phyloP scores from a whole-genome alignment of 2,329 filamentous ascomycete genomes.

The Xylaria sp. region DNA sequence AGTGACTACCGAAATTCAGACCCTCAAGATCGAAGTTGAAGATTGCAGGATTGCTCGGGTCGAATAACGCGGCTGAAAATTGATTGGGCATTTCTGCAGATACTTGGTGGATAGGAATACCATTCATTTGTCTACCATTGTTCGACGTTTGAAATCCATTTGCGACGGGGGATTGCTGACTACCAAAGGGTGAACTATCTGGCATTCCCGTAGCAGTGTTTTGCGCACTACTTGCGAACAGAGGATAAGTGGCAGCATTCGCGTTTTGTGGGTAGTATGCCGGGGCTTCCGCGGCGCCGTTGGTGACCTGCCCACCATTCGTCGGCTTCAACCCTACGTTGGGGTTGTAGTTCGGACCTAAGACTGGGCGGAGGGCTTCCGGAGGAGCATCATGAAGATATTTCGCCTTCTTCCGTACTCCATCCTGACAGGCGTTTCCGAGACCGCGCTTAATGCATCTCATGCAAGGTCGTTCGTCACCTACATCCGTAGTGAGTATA shows the following conservation, averaged over 20 bases:
- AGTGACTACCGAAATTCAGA: conserved; percentile 95
- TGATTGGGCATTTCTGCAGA: conserved; percentile 58
- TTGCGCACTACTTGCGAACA: conserved; percentile 60
- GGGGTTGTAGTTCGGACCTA: conserved; percentile 76
- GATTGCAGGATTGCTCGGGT: conserved; percentile 88
- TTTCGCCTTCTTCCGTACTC: conserved; percentile 98
- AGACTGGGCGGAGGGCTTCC: conserved; percentile 87
- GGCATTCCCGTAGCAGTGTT: conserved; percentile 58
- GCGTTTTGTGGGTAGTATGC: conserved; percentile 61
- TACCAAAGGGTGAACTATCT: conserved; percentile 65
- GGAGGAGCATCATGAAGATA: conserved; percentile 96
- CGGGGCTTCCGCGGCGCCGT: conserved; percentile 58
- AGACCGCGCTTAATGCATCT: conserved; percentile 94
- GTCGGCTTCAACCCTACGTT: conserved; percentile 59
- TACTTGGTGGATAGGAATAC: conserved; percentile 61
- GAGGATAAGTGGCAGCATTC: conserved; percentile 59
- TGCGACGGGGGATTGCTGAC: conserved; percentile 77
- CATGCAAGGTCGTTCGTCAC: conserved; percentile 93
- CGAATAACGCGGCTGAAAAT: conserved; percentile 74
- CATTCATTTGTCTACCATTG: conserved; percentile 58
- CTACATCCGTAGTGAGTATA: conserved; percentile 58
- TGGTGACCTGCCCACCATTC: conserved; percentile 60
- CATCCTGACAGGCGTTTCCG: conserved; percentile 91
- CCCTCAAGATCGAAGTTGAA: conserved; percentile 97
- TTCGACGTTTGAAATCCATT: conserved; percentile 72